phyloP scores from a whole-genome alignment of 805 yeast genomes.

The Pichia thaimueangensis region DNA sequence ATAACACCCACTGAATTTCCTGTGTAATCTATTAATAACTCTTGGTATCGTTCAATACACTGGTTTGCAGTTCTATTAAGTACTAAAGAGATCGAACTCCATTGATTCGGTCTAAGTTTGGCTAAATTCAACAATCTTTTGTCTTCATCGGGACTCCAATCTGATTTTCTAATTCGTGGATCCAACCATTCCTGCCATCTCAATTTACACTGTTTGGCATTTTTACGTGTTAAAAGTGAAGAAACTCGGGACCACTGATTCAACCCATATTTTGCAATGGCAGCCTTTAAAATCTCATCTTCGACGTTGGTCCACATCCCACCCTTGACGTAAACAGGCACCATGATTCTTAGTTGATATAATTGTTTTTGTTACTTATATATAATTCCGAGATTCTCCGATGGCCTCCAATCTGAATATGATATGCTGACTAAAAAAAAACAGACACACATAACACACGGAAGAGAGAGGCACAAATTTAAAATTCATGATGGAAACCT shows the following conservation, averaged over 20 bases:
- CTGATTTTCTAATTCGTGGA: constrained; percentile 57
- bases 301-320: constrained; percentile 85
- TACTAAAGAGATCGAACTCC: constrained; percentile 84
- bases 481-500: too few relatives aligned
- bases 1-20: constrained; percentile 23
- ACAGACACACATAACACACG: too few relatives aligned
- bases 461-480: too few relatives aligned
- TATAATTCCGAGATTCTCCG: too few relatives aligned
- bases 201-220: constrained; percentile 87
- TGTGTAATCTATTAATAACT: constrained; percentile 47
- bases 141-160: constrained; percentile 77
- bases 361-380: too few relatives aligned
- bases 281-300: constrained; percentile 85
- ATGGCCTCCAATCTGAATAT: too few relatives aligned
- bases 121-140: constrained; percentile 60
- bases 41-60: constrained; percentile 80
- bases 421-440: too few relatives aligned
- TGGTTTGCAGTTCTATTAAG: constrained; percentile 82
- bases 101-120: constrained; percentile 77
- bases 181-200: constrained; percentile 87
- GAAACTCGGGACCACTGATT: constrained; percentile 95
- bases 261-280: constrained; percentile 86
- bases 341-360: too few relatives aligned
- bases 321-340: constrained; percentile 73
- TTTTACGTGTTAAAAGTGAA: constrained; percentile 74